Evolutionary conservation across 1,284 basidiomycete genomes (phyloP), one percentile per base, ranked within the genome.

Genomic region (Trichosporon asahii): DNA sequence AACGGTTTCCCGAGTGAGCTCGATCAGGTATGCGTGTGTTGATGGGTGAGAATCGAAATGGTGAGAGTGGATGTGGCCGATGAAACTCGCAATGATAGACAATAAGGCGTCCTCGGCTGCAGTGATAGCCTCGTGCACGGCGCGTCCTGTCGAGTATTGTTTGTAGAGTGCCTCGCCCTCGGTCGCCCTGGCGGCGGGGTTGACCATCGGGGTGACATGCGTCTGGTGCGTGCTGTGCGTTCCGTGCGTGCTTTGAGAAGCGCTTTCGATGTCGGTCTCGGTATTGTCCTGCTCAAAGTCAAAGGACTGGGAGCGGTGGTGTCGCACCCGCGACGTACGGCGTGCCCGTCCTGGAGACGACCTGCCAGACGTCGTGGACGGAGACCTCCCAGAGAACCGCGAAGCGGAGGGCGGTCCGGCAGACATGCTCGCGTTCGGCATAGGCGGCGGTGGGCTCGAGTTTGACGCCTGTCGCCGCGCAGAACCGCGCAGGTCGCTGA

Each of bases 31-130:
- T 0, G 94, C 94, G 44, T 94, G 96, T 72, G 90, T 93, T 8
- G 94, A 93, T 0, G 95, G 92, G 82, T 97, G 94, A 21, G 92
- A 92, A 27, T 89, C 86, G 66, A 92, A 89, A 21, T 92, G 91
- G 85, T 98, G 93, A 15, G 92, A 93, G 79, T 99, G 95, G 0
- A 94, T 92, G 78, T 98, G 95, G 0, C 95, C 95, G 77, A 99
- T 96, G 82, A 99, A 95, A 2, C 95, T 95, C 12, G 96, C 95
- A 76, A 98, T 94, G 18, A 93, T 92, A 4, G 94, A 96, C 7
- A 98, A 86, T 74, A 97, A 91, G 71, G 91, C 89, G 78, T 96
- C 94, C 80, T 96, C 93, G 11, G 92, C 92, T 66, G 86, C 82
- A 23, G 90, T 76, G 44, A 85, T 89, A 31, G 79, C 75, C 37